phyloP scores from a whole-genome alignment of 768 basidiomycete genomes.

The Russula compacta region DNA sequence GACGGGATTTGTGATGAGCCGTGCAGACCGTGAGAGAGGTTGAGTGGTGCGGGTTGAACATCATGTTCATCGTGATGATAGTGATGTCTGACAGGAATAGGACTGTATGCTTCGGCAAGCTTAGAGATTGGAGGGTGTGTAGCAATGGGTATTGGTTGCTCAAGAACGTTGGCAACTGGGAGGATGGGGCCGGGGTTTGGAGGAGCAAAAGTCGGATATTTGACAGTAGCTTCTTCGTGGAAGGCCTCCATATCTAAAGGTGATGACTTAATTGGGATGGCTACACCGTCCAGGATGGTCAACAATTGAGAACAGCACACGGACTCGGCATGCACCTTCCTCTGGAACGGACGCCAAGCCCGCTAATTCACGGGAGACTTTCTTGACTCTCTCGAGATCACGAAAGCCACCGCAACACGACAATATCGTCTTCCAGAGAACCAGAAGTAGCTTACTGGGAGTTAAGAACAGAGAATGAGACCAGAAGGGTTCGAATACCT shows the following conservation, averaged over 20 bases:
- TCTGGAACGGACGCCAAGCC: constrained; percentile 53
- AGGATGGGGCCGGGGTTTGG: constrained; percentile 33
- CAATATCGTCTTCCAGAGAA: constrained; percentile 90
- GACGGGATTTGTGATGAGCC: constrained; percentile 31
- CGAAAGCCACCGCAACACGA: constrained; percentile 90
- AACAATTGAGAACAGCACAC: neutral
- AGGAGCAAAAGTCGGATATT: constrained; percentile 90
- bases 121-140: constrained; percentile 41
- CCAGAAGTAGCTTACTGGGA: constrained; percentile 63
- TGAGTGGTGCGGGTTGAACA: constrained; percentile 34
- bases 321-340: constrained; percentile 30
- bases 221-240: constrained; percentile 82
- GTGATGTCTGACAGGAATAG: constrained; percentile 89
- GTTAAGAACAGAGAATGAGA: constrained; percentile 11
- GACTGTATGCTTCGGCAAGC: constrained; percentile 84
- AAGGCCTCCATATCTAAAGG: constrained; percentile 88
- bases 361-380: constrained; percentile 74
- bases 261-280: constrained; percentile 73
- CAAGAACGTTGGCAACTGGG: constrained; percentile 23
- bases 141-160: constrained; percentile 21
- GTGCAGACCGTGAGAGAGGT: constrained; percentile 26
- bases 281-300: constrained; percentile 25
- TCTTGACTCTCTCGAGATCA: constrained; percentile 77
- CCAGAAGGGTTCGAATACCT: constrained; percentile 39
- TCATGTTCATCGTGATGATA: constrained; percentile 82